A percentile compares a stretch with the other conserved stretches of the same genome.
Evolutionary conservation across 176 grass and related monocot species (phyloP).

Genomic region (maize (Zea mays)): DNA sequence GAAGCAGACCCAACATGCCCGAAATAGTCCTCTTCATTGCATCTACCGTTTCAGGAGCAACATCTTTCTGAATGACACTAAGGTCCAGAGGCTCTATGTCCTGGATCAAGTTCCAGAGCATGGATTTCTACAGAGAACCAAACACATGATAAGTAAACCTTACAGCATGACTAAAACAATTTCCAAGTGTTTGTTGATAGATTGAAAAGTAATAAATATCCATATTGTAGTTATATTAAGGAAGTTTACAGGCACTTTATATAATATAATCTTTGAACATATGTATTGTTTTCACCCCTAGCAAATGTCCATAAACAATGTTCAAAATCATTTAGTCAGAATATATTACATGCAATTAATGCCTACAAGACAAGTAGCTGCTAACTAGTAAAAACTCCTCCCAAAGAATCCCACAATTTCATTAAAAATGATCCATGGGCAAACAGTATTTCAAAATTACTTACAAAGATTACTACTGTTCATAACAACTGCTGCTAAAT

Average conservation of each 20-base stretch:
- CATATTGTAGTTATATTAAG: neutral
- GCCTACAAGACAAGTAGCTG: neutral
- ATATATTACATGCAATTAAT: too few species aligned
- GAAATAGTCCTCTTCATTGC: conserved; percentile 97
- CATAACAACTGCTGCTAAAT: conserved; percentile 7
- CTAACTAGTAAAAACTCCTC: neutral
- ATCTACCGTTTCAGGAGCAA: conserved; percentile 83
- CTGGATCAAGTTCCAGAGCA: conserved; percentile 87
- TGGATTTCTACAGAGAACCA: conserved; percentile 68
- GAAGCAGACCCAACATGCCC: conserved; percentile 91
- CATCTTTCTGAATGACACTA: conserved; percentile 89
- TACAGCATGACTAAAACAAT: conserved; percentile 14
- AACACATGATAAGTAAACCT: conserved; percentile 27
- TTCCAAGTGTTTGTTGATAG: neutral
- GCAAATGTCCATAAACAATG: neutral
- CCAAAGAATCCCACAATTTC: neutral
- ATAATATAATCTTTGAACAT: neutral
- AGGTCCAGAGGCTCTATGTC: conserved; percentile 94
- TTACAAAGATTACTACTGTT: neutral
- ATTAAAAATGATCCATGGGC: neutral
- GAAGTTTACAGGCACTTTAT: conserved; percentile 6
- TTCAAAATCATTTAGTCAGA: neutral
- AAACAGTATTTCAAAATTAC: conserved; percentile 5
- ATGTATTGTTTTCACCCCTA: neutral
- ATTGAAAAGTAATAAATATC: neutral